Base-by-base conservation (phyloP, 73 alveolate genomes). In the Durusdinium trenchii region DNA sequence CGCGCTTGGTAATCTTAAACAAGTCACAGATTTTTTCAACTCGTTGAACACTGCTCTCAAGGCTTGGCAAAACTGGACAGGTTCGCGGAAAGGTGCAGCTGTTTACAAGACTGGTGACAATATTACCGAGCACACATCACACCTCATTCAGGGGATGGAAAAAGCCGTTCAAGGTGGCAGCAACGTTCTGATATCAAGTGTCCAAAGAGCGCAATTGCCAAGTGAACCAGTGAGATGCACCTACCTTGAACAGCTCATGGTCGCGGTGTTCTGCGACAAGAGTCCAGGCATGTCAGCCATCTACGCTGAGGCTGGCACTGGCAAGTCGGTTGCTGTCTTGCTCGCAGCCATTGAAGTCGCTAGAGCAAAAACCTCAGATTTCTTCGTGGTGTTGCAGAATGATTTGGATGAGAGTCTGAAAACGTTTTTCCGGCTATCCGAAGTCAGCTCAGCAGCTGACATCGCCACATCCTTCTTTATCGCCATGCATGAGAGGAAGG, bases 291-390 rank as follows among this genome's bases (percentile, higher is more conserved):
- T 86, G 79, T 10, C 82, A 61, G 95, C 95, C 82, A 61, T 61
- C 78, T 86, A 86, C 82, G 83, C 95, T 40, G 95, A 86, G 48
- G 61, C 95, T 38, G 95, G 95, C 81, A 60, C 82, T 60, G 95
- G 95, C 95, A 86, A 86, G 95, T 86, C 95, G 64, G 64, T 61
- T 42, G 95, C 95, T 43, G 78, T 45, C 95, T 57, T 61, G 82
- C 95, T 86, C 47, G 83, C 95, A 54, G 82, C 82, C 82, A 40
- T 62, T 57, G 95, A 86, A 86, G 95, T 54, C 61, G 95, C 95
- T 42, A 86, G 54, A 40, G 26, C 46, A 57, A n/a, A 32, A 26
- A 54, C 95, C 51, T 81, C 67, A 81, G 95, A 86, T 38, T 86
- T 86, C 95, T 86, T 38, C 95, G 95, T 86, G 83, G 83, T 86